These are phyloP conservation scores for Lonicera japonica DNA, from an alignment of 129 eudicot species.

Conservation along the genomic window DNA sequence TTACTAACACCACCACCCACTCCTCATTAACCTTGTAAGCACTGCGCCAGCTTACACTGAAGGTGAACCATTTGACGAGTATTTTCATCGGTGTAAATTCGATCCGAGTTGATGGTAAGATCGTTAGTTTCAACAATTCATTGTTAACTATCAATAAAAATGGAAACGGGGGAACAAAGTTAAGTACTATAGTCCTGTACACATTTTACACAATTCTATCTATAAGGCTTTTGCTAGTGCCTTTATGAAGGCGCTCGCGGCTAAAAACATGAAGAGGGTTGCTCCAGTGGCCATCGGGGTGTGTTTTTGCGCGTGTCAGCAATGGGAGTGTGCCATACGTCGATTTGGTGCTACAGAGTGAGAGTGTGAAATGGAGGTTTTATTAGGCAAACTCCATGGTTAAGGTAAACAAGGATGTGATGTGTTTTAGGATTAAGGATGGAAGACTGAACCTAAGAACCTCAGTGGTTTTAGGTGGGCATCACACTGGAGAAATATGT, in stretches of 20 bases:
- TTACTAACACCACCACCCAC: constrained; percentile 27
- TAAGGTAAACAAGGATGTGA: not conserved
- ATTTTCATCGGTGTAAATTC: constrained; percentile 29
- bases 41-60: constrained; percentile 10
- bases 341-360: not conserved
- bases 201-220: constrained; percentile 24
- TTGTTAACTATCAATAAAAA: constrained; percentile 17
- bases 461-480: constrained; percentile 1
- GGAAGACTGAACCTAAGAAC: not conserved
- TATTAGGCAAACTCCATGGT: constrained; percentile 14
- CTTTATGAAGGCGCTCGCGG: constrained; percentile 23
- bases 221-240: no score
- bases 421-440: not conserved
- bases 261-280: constrained; percentile 13
- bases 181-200: constrained; percentile 25
- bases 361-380: not conserved
- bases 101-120: constrained; percentile 17
- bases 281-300: constrained; percentile 26
- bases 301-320: constrained; percentile 31
- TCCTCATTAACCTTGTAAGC: constrained; percentile 30
- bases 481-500: constrained; percentile 3
- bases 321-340: constrained; percentile 1
- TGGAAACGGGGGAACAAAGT: constrained; percentile 38
- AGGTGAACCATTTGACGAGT: constrained; percentile 11
- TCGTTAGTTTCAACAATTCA: no score